Evolutionary conservation across 2,329 filamentous ascomycete species (phyloP), one percentile per base, ranked within the genome.

Genomic region (Myriosclerotinia curreyana): DNA sequence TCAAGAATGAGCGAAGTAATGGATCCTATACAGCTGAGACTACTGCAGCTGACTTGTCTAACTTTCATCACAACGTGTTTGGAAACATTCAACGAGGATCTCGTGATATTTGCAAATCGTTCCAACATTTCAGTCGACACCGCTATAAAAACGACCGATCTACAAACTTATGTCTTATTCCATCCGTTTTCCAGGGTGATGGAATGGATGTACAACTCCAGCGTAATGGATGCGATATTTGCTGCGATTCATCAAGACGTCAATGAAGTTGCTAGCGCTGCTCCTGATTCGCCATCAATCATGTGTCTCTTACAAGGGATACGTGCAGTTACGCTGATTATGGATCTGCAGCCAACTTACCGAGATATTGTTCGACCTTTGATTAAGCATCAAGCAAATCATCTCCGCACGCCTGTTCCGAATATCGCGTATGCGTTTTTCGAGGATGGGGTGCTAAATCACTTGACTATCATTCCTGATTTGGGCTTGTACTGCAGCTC

Each of bases 201-300:
- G 90, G 95, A 99, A 74, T 98, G 95, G 92, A 85, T 99, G 77
- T 96, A 96, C 76, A 97, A 96, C 74, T 91, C 96, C 72, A 91
- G 89, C 68, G 91, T 97, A 28, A 86, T 96, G 71, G 85, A 84
- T 68, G 85, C 88, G 17, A 78, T 99, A 2, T 94, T 97, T 75
- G 82, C 85, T 64, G 85, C 89, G 14, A 85, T 95, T 38, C 90
- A 94, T 69, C 89, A 96, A 74, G 86, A 94, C 69, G 79, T 88
- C 20, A 80, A 83, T 9, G 87, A 90, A 65, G 83, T 97, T 49
- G 86, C 90, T 66, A 86, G 85, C 70, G 85, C 91, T 14, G 79
- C 86, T 5, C 85, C 88, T 1, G 88, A 92, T 69, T 96, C 94
- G 7, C 91, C 94, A 2, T 78, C 96, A 44, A 87, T 98, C 36